Base-by-base conservation (phyloP, 1,139 yeast genomes). In the Zygosaccharomyces sapae region DNA sequence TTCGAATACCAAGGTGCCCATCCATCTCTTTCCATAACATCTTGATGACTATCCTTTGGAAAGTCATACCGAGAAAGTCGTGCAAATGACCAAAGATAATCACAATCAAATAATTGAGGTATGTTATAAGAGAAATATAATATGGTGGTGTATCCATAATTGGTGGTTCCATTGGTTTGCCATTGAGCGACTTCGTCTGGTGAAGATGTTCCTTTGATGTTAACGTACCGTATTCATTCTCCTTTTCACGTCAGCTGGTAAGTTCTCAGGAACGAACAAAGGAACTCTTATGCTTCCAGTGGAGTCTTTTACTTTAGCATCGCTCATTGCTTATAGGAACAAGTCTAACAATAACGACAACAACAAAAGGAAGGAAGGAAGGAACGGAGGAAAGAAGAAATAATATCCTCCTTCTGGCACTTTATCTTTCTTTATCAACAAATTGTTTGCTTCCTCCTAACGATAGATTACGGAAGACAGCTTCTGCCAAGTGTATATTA, bases 1-100 rank as follows among this genome's bases (percentile, higher is more conserved):
- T 89, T 94, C 41, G 94, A 86, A 59, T 85, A 86, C 85, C 96
- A 84, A 34, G 99, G 97, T 30, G 98, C 97, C 62, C 87, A 83
- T 1, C 99, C 99, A 64, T 92, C 82, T 53, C 77, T 75, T 62
- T 86, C 94, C 45, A 84, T 71, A 51, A 90, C 74, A 57, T 86
- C 84, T 40, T 71, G 71, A 65, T 83, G 83, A 52, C 75, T 76
- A 45, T 79, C 73, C 20, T 86, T 61, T 77, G 77, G 65, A 90
- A 84, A 24, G 74, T 70, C 64, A 85, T 80, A 43, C 95, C 96
- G 52, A 88, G 77, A 64, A 84, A 90, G 69, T 92, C 99, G 57
- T 90, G 81, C 34, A 89, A 70, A 63, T 92, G 96, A 35, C 99
- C 99, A 53, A 88, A 76, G 33, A 89, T 79, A 55, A 92, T 87